Base-by-base conservation (phyloP, 768 basidiomycete genomes). In the Tricholoma sp. region DNA sequence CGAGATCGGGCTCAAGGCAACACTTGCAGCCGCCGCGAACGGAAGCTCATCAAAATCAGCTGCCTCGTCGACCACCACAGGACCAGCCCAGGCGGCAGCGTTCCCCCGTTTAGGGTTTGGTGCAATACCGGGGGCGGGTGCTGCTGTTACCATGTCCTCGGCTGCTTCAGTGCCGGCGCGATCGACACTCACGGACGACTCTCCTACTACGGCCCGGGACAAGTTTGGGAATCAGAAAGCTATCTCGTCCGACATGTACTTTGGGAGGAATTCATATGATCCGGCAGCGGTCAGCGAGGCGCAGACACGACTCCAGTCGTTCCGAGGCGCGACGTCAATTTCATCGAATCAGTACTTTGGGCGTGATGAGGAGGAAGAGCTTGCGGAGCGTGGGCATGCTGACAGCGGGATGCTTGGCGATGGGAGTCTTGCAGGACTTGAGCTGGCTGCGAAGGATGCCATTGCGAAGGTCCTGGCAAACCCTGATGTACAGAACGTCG, bases 211-310 rank as follows among this genome's bases (percentile, higher is more conserved):
- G 15, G 96, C 97, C 1, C 84, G 94, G 56, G 89, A 95, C 7
- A 92, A 91, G 64, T 99, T 98, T 69, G 91, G 93, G 2, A 70
- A 66, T 57, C 97, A 98, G 69, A 99, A 98, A 68, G 94, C 83
- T 53, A 99, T 99, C 69, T 98, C 95, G 5, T 96, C 94, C 3
- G 97, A 98, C 66, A 94, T 94, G 91, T 98, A 88, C 77, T 98
- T 98, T 68, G 93, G 88, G 20, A 83, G 96, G 41, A 89, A 89
- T 50, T 70, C 85, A 18, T 98, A 97, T 72, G 95, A 98, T 66
- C 83, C 91, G 1, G 65, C 69, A 36, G 78, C 84, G 3, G 65
- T 81, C 41, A 72, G 77, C 47, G 94, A 98, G 72, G 94, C 94
- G 5, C 89, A 92, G 65, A 72, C 80, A 10, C 85, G 96, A 2